Base-by-base conservation (phyloP, 352 stramenopile species). In the Halophytophthora polymorphica region DNA sequence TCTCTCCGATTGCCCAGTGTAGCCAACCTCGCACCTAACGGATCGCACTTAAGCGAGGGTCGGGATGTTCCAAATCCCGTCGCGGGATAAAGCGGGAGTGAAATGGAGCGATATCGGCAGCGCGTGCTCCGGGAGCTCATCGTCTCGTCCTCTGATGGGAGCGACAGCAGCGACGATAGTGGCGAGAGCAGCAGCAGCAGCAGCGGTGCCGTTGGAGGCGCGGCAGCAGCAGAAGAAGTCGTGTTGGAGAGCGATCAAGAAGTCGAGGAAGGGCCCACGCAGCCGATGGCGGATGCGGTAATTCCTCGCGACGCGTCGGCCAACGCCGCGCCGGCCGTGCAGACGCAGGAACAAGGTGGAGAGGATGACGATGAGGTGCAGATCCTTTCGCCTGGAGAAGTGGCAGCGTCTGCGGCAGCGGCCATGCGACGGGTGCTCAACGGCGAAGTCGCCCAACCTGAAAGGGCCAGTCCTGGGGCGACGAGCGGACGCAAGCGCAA, bases 351-450 rank as follows among this genome's bases (percentile, higher is more conserved):
- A 21, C 28, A 43, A 21, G 36, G 42, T 34, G 51, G 50, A 21
- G 61, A 61, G 21, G 56, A 73, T 11, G 67, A 77, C n/a, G 53
- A 71, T 42, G 56, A 66, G 15, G 51, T 71, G 22, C 63, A 68
- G 41, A 68, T 71, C 42, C 51, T 71, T 21, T 60, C 63, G 1
- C 31, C 45, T 12, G 50, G 31, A 1, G 63, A 72, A 17, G 58
- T 53, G 28, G 63, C 53, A 18, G 58, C 40, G 2, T 45, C 58
- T 19, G 35, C 64, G 44, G 57, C 61, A 22, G 34, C 45, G 18
- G 45, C 68, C 37, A 36, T 47, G 28, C 43, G 58, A 43, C 47
- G 44, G 11, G 14, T 25, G 3, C 37, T 42, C 14, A 12, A 47
- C 36, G 29, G 25, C 19, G 45, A 29, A 7, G 45, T 48, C n/a